Evolutionary conservation across 495 filamentous ascomycete species (phyloP).

Genomic region (Tuber aestivum): DNA sequence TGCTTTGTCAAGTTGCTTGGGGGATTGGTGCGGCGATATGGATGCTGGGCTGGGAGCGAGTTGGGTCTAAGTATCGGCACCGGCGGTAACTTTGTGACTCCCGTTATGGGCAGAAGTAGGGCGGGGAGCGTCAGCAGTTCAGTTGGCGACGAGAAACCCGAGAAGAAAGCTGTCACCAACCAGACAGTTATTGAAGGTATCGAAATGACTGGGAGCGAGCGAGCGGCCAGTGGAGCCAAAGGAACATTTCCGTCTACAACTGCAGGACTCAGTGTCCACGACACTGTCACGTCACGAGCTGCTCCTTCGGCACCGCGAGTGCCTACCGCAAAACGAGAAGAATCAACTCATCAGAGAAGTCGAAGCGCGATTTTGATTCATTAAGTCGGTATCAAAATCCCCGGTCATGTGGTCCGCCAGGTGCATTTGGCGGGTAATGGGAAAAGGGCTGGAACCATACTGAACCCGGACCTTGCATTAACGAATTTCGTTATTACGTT

Average conservation of each 20-base stretch:
- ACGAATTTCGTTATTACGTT: conserved; percentile 35
- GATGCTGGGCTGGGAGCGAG: conserved; percentile 35
- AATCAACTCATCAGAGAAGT: conserved; percentile 22
- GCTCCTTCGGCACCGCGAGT: conserved; percentile 9
- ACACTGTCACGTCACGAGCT: conserved; percentile 20
- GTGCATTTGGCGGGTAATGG: conserved; percentile 18
- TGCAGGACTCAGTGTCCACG: conserved; percentile 22
- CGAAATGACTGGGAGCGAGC: conserved; percentile 17
- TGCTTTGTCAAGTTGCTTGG: conserved; percentile 69
- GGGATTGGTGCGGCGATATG: conserved; percentile 50
- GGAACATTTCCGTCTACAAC: conserved; percentile 18
- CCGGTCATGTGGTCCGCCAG: conserved; percentile 11
- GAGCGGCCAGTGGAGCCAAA: conserved; percentile 18
- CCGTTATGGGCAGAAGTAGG: conserved; percentile 31
- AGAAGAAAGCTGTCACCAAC: conserved; percentile 21
- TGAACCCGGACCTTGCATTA: conserved; percentile 12
- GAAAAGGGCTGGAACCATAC: conserved; percentile 17
- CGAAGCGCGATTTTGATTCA: conserved; percentile 31
- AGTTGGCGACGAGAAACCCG: conserved; percentile 33
- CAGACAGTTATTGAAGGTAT: conserved; percentile 23
- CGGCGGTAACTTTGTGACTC: conserved; percentile 30
- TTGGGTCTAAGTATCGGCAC: conserved; percentile 26
- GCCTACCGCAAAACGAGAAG: conserved; percentile 9
- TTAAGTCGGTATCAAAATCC: conserved; percentile 19
- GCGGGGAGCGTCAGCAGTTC: conserved; percentile 38